A percentile compares a stretch with the other conserved stretches of the same genome.
Evolutionary conservation across 345 rosid species (phyloP).

Genomic region (Acer negundo): DNA sequence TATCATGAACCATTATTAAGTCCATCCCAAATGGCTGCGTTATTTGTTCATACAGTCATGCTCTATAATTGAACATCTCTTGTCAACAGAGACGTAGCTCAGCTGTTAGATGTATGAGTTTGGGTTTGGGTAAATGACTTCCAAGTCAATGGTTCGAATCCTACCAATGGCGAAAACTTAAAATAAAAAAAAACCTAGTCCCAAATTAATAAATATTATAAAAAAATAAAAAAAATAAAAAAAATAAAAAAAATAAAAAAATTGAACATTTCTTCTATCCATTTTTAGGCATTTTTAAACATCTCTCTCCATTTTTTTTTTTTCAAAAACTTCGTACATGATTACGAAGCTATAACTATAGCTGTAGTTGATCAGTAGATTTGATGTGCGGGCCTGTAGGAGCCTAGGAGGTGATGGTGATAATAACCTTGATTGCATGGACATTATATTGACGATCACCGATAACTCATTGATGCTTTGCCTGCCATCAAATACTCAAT

Average conservation of each 20-base stretch:
- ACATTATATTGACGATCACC: neutral
- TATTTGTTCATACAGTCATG: conserved; percentile 6
- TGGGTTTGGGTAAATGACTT: too few relatives aligned
- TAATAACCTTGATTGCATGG: neutral
- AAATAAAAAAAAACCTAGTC: too few relatives aligned
- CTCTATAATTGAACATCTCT: too few relatives aligned
- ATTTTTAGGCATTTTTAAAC: neutral
- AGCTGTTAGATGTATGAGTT: too few relatives aligned
- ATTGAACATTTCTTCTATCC: too few relatives aligned
- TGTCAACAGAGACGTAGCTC: too few relatives aligned
- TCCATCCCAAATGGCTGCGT: neutral
- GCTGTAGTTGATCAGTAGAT: neutral
- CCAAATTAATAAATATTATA: too few relatives aligned
- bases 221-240: too few relatives aligned
- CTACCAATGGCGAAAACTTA: too few relatives aligned
- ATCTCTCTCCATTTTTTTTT: neutral
- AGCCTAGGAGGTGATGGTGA: neutral
- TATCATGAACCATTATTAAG: neutral
- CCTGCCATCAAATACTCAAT: conserved; percentile 1
- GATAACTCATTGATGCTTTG: neutral
- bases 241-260: too few relatives aligned
- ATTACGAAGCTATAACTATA: neutral
- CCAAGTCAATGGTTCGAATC: too few relatives aligned
- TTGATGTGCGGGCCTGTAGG: neutral
- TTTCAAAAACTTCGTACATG: neutral